Percentiles rank a stretch among this genome's conserved stretches.
phyloP scores from a whole-genome alignment of 1,284 basidiomycete species.

The Ceratobasidium sp. region DNA sequence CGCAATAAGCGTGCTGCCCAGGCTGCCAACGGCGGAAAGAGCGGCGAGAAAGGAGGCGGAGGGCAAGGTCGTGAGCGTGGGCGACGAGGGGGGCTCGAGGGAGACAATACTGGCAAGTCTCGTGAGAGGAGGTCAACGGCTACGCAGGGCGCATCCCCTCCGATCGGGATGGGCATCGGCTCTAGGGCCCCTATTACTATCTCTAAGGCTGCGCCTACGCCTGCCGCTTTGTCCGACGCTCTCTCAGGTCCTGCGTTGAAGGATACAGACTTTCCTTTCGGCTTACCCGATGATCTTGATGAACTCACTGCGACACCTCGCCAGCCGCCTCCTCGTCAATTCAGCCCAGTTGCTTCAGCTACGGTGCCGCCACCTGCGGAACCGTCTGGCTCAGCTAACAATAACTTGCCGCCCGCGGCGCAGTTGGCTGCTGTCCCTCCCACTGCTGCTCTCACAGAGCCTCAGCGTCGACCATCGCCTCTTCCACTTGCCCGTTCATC shows the following conservation, averaged over 20 bases:
- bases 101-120: slow-evolving; percentile 61
- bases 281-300: slow-evolving; percentile 68
- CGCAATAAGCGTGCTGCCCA: slow-evolving; percentile 99
- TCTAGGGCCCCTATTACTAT: slow-evolving; percentile 68
- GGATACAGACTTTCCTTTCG: slow-evolving; percentile 82
- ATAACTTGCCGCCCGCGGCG: not conserved
- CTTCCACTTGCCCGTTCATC: slow-evolving; percentile 66
- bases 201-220: slow-evolving; percentile 82
- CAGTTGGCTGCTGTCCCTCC: slow-evolving; percentile 8
- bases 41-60: slow-evolving; percentile 54
- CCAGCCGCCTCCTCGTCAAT: slow-evolving; percentile 51
- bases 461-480: slow-evolving; percentile 55
- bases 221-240: slow-evolving; percentile 59
- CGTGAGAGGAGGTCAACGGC: slow-evolving; percentile 51
- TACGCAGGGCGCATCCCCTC: slow-evolving; percentile 43
- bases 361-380: slow-evolving; percentile 40
- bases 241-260: slow-evolving; percentile 59
- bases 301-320: slow-evolving; percentile 66
- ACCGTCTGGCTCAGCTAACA: slow-evolving; percentile 15
- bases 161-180: slow-evolving; percentile 48
- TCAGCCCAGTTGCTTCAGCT: slow-evolving; percentile 44
- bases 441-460: slow-evolving; percentile 15
- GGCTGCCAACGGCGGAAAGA: slow-evolving; percentile 66
- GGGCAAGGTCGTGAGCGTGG: slow-evolving; percentile 59
- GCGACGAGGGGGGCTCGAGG: slow-evolving; percentile 60